Evolutionary conservation across 192 early-diverging fungal genomes (phyloP).

Genomic region (Entomortierella parvispora): DNA sequence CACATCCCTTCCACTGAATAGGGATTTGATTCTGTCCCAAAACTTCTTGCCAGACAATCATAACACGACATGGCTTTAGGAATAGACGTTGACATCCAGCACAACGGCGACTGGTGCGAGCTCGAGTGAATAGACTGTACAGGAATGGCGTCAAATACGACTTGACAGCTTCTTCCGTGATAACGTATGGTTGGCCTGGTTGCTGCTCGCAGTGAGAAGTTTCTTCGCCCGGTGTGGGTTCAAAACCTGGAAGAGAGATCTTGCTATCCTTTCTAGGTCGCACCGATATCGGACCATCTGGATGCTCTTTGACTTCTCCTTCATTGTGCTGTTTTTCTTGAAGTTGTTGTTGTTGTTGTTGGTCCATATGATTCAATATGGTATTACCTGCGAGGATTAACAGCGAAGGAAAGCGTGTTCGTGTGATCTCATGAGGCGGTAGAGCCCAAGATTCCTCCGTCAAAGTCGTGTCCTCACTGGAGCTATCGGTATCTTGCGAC

Average conservation of each 20-base stretch:
- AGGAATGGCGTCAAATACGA: conserved; percentile 36
- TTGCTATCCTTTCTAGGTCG: conserved; percentile 37
- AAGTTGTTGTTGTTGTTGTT: background rate
- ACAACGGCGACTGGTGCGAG: conserved; percentile 25
- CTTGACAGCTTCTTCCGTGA: conserved; percentile 32
- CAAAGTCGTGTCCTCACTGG: background rate
- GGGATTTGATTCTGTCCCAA: conserved; percentile 33
- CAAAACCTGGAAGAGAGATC: no score
- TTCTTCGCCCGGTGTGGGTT: no score
- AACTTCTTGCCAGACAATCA: conserved; percentile 40
- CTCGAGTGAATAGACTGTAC: conserved; percentile 22
- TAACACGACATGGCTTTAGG: conserved; percentile 35
- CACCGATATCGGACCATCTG: background rate
- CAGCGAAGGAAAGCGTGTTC: conserved; percentile 25
- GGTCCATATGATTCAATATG: conserved; percentile 17
- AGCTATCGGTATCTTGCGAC: background rate
- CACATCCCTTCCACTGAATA: conserved; percentile 45
- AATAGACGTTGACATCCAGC: conserved; percentile 27
- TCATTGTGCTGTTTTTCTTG: background rate
- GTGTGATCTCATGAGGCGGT: conserved; percentile 17
- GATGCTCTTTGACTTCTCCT: no score
- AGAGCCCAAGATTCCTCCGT: background rate
- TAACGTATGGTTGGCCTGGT: background rate
- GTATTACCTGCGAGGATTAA: conserved; percentile 28
- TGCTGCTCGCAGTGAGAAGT: background rate